These are phyloP conservation scores for Dactylellina parvicollis DNA, from an alignment of 2,329 filamentous ascomycete species.

Conservation along the genomic window DNA sequence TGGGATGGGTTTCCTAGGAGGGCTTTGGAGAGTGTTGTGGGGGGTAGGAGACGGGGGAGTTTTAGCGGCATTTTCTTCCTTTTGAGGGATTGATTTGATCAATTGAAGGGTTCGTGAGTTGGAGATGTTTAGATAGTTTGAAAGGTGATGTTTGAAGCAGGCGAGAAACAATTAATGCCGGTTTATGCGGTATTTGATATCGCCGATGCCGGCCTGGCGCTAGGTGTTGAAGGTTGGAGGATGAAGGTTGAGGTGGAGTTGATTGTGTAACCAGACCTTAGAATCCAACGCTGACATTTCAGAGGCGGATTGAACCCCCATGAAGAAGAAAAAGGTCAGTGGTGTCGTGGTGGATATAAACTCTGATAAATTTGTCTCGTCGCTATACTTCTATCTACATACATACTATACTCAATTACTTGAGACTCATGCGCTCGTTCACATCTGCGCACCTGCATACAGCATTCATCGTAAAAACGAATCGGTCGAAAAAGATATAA, in stretches of 20 bases:
- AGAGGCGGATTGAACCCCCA: too few relatives aligned
- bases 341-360: too few relatives aligned
- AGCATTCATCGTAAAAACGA: too few relatives aligned
- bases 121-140: background rate
- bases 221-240: conserved; percentile 4
- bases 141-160: background rate
- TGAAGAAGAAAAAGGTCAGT: too few relatives aligned
- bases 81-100: background rate
- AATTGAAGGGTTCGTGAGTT: background rate
- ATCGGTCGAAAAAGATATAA: too few relatives aligned
- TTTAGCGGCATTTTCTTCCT: conserved; percentile 65
- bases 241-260: conserved; percentile 11
- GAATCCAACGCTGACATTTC: background rate
- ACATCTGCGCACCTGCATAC: too few relatives aligned
- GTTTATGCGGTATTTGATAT: background rate
- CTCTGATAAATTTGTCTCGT: too few relatives aligned
- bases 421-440: too few relatives aligned
- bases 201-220: background rate
- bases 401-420: too few relatives aligned
- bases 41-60: conserved; percentile 85
- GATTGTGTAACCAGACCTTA: conserved; percentile 7
- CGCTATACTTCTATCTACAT: too few relatives aligned
- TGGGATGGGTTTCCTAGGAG: conserved; percentile 83
- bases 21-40: conserved; percentile 80
- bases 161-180: background rate